Evolutionary conservation across 75 land plant genomes (phyloP).

Genomic region (Cupressus sempervirens): DNA sequence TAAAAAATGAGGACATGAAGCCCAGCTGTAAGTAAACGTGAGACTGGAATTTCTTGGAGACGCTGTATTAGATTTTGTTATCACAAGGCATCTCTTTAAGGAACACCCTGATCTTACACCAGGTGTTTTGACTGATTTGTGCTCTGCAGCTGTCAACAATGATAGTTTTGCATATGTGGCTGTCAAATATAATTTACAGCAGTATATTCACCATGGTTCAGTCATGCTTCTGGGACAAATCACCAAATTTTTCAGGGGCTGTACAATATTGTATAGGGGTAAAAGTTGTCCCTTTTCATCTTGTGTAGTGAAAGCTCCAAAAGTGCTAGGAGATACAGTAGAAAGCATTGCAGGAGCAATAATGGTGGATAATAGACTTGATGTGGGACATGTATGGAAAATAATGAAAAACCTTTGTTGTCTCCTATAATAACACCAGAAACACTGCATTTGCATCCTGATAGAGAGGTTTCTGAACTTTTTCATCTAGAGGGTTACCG

Average conservation of each 20-base stretch:
- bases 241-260: constrained; percentile 42
- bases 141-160: constrained; percentile 94
- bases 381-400: constrained; percentile 73
- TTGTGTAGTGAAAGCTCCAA: constrained; percentile 34
- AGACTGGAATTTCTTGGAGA: constrained; percentile 97
- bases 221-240: constrained; percentile 54
- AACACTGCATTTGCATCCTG: constrained; percentile 67
- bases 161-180: constrained; percentile 86
- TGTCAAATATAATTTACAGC: constrained; percentile 64
- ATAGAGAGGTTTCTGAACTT: constrained; percentile 66
- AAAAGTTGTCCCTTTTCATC: constrained; percentile 12
- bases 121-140: constrained; percentile 80
- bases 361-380: constrained; percentile 63
- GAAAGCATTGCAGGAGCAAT: constrained; percentile 99
- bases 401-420: constrained; percentile 69
- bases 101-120: constrained; percentile 61
- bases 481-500: constrained; percentile 54
- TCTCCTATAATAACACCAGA: constrained; percentile 92
- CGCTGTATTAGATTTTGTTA: constrained; percentile 77
- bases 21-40: too few relatives aligned
- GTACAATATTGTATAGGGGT: constrained; percentile 19
- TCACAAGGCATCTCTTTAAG: constrained; percentile 66
- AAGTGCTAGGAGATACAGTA: constrained; percentile 84
- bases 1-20: too few relatives aligned
- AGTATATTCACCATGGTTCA: constrained; percentile 72